phyloP scores from a whole-genome alignment of 768 basidiomycete genomes.

The Mycena crocata region DNA sequence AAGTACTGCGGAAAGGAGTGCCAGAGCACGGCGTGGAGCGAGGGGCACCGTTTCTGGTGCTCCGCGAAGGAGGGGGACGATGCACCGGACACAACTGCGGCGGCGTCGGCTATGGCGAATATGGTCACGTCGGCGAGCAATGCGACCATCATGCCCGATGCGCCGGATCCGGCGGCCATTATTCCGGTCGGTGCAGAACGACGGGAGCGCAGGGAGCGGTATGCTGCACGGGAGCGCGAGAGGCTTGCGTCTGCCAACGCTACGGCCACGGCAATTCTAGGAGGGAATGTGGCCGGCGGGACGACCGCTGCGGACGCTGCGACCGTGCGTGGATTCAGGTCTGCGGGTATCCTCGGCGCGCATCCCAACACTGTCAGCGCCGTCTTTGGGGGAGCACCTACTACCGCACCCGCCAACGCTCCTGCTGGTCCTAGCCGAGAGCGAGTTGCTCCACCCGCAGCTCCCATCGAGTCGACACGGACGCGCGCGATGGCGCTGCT shows the following conservation, averaged over 20 bases:
- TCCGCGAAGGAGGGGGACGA: slow-evolving; percentile 70
- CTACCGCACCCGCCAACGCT: slow-evolving; percentile 3
- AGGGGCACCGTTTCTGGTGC: slow-evolving; percentile 97
- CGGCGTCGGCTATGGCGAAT: slow-evolving; percentile 17
- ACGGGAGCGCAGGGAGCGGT: slow-evolving; percentile 32
- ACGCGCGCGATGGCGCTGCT: slow-evolving; percentile 24
- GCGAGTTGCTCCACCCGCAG: neutral
- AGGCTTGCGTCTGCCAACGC: slow-evolving; percentile 12
- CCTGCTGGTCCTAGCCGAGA: slow-evolving; percentile 20
- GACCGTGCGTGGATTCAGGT: slow-evolving; percentile 29
- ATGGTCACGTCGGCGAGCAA: slow-evolving; percentile 26
- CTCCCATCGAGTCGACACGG: slow-evolving; percentile 20
- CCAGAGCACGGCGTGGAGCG: slow-evolving; percentile 96
- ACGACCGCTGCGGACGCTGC: slow-evolving; percentile 28
- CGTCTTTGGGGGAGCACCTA: slow-evolving; percentile 24
- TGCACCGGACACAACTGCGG: slow-evolving; percentile 26
- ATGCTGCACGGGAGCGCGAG: slow-evolving; percentile 30
- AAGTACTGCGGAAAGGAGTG: slow-evolving; percentile 99
- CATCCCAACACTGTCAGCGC: slow-evolving; percentile 26
- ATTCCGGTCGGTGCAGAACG: slow-evolving; percentile 23
- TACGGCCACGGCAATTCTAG: slow-evolving; percentile 13
- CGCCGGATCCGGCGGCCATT: slow-evolving; percentile 16
- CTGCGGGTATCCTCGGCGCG: slow-evolving; percentile 19
- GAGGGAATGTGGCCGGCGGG: slow-evolving; percentile 1
- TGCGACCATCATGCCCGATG: slow-evolving; percentile 23